Base-by-base conservation (phyloP, 345 rosid species). In the Zanthoxylum bungeanum region DNA sequence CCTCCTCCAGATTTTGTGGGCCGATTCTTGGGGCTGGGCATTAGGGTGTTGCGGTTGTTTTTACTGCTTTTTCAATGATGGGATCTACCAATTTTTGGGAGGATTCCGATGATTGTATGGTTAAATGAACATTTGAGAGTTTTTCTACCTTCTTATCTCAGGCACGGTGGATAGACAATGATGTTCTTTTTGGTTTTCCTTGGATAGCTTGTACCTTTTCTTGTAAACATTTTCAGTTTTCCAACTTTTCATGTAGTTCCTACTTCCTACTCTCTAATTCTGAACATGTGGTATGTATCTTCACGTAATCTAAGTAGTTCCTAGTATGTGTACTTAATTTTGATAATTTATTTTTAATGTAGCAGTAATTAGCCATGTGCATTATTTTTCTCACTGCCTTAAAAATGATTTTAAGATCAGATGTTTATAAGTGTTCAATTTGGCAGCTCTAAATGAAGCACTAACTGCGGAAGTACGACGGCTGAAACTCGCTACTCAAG, bases 391-490 rank as follows among this genome's bases (percentile, higher is more conserved):
- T 19, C 10, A 16, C 37, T 6, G 14, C 16, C 3, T 16, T 6
- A 7, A 28, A 44, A 58, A 46, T 3, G 31, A 12, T 52, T n/a
- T n/a, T 17, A 25, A 59, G 42, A n/a, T 11, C 14, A 40, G 4
- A 30, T 31, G 33, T 7, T 40, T 3, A 30, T 30, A 57, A 59
- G 7, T 44, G 12, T 33, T 66, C 5, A 14, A 22, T 46, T 71
- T 42, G 69, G 77, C 84, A 91, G 97, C 85, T 57, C 87, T 89
- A 25, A 85, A 80, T 5, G 87, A 88, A 60, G 86, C 90, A 28
- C 73, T 93, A 70, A 84, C 76, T 17, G 88, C 81, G 0, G 96
- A 93, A 77, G 86, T 93, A 33, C 80, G 79, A 21, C 71, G 92
- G 37, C 73, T 92, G 81, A 90, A 88, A 79, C 5, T 77, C 1